Evolutionary conservation across 2,329 filamentous ascomycete species (phyloP), one percentile per base, ranked within the genome.

Genomic region (Dryadomyces quercus-mongolicae): DNA sequence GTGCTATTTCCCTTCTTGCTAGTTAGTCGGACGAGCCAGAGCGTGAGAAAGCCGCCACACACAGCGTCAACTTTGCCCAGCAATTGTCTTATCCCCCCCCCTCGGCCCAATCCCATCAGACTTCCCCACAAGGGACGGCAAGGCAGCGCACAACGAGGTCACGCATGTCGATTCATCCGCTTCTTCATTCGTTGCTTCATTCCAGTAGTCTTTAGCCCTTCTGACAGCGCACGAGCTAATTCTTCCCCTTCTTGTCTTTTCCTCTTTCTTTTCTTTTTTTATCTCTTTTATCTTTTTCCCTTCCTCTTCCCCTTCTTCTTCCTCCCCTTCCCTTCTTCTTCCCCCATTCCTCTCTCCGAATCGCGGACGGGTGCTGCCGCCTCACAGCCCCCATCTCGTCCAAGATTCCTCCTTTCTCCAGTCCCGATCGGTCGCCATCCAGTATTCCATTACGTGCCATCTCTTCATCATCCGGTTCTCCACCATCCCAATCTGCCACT

Each of bases 371-470:
- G 84, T 78, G 85, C 84, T 87, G 84, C 82, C 83, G 80, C 77
- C 71, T 70, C 71, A 78, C 86, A 91, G 88, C 86, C 84, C 61
- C 82, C 77, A 77, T 70, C 68, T 71, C 76, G 75, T 79, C 77
- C 89, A 96, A 82, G 72, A 96, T 96, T 95, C 80, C 87, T 82
- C 55, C 57, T 20, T 77, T 82, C 67, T 74, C 78, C 78, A 77
- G 71, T 62, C 76, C 71, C 64, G 78, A 77, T 70, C 83, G 84
- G 73, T 82, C 87, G 61, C 79, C 80, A 68, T 88, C 87, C 72
- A 88, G 87, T 73, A 95, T 96, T 69, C 91, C 91, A 64, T 80
- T 96, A 65, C 86, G 87, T 70, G 85, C 84, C 64, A 76, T 96
- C 64, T 49, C 57, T 5, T 51, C 49, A 42, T 53, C 55, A 6